Percentiles rank a stretch among this genome's conserved stretches.
These are phyloP conservation scores for Scheffersomyces lignicola DNA, from an alignment of 1,139 yeast species.

Conservation along the genomic window DNA sequence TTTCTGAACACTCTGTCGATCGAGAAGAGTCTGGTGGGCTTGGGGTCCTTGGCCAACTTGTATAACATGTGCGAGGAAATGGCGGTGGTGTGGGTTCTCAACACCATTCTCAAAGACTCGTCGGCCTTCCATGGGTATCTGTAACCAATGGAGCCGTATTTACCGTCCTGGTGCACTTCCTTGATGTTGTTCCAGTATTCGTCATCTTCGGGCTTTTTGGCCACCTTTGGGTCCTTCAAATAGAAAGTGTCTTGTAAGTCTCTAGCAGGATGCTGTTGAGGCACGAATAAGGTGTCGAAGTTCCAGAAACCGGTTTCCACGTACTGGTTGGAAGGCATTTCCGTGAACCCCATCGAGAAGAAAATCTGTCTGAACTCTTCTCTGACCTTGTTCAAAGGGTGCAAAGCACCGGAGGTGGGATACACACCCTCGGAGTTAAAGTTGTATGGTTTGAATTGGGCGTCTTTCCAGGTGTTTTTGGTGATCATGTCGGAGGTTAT, in stretches of 20 bases:
- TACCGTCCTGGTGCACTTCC: conserved; percentile 85
- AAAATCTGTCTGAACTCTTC: conserved; percentile 98
- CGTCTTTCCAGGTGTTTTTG: conserved; percentile 77
- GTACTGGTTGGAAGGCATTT: conserved; percentile 98
- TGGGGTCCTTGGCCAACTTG: conserved; percentile 83
- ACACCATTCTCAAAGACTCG: conserved; percentile 86
- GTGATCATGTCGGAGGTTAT: conserved; percentile 88
- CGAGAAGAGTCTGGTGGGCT: conserved; percentile 88
- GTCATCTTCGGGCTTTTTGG: conserved; percentile 79
- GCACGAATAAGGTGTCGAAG: conserved; percentile 92
- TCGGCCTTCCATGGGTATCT: conserved; percentile 95
- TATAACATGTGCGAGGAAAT: conserved; percentile 87
- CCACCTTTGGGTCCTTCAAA: conserved; percentile 84
- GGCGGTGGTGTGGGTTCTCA: conserved; percentile 97
- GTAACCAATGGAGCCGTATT: conserved; percentile 94
- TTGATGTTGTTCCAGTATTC: conserved; percentile 75
- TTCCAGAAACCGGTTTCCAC: conserved; percentile 99
- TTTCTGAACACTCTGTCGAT: conserved; percentile 99
- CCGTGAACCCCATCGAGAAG: conserved; percentile 96
- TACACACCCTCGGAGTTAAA: conserved; percentile 91
- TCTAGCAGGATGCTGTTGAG: conserved; percentile 99
- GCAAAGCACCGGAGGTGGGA: conserved; percentile 90
- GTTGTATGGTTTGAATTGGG: conserved; percentile 91
- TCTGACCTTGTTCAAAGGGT: conserved; percentile 93
- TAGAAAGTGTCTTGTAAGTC: conserved; percentile 98